Evolutionary conservation across 768 basidiomycete species (phyloP), one percentile per base, ranked within the genome.

Genomic region (Amanita inopinata): DNA sequence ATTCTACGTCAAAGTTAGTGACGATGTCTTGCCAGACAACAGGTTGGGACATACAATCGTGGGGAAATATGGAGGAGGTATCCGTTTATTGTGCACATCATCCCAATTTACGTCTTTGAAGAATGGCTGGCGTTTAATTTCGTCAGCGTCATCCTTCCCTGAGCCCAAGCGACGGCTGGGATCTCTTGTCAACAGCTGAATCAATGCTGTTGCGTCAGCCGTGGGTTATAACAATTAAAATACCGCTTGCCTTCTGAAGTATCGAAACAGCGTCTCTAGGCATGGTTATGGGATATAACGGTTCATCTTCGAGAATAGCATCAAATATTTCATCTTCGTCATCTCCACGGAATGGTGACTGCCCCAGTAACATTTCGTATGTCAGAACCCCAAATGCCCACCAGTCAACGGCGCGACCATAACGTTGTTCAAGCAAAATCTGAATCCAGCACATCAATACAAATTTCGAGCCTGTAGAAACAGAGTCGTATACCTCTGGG

Each of bases 311-410:
- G 23, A 99, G 65, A 52, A 99, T 98, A 30, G 96, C 96, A 61
- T 99, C 96, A 59, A 98, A 99, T 46, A 99, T 98, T 70, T 99
- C 96, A 56, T 99, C 96, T 61, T 98, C 96, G 52, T 98, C 96
- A 53, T 99, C 96, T 45, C 96, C 96, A 33, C 93, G 83, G 83
- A 99, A 99, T 2, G 96, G 96, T 3, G 96, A 98, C 64, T 98
- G 96, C 34, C 96, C 96, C 18, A 98, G 73, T 41, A 99, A 64
- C 96, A 99, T 99, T 65, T 99, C 96, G 59, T 99, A 99, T 18
- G 86, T 97, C 53, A 99, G 64, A 3, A 99, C 96, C 50, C 96
- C 96, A 59, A 98, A 98, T 9, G 96, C 96, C 96, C 96, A 99
- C 96, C 96, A 99, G 58, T 99, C 96, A 31, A 99, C 96, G 8